Conservation (phyloP, 2,329 filamentous ascomycete species). For the Plectosphaerella cucumerina region DNA sequence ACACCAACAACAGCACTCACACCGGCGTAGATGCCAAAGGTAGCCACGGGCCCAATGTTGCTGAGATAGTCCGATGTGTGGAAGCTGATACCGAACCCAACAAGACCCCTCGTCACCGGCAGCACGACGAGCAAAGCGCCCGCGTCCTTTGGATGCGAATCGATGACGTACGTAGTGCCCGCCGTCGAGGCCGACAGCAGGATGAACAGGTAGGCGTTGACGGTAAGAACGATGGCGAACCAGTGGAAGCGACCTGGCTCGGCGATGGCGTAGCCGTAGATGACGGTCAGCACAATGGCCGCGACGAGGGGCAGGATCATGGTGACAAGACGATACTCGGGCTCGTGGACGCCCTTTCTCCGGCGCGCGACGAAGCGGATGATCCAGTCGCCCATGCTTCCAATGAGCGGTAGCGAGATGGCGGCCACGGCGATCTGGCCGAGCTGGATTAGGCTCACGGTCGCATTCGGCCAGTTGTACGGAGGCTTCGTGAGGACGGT, state of each 20-base stretch:
- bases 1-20: slow-evolving; percentile 7
- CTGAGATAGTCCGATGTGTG: slow-evolving; percentile 14
- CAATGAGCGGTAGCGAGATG: slow-evolving; percentile 7
- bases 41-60: slow-evolving; percentile 6
- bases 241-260: slow-evolving; percentile 7
- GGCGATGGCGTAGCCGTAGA: slow-evolving; percentile 8
- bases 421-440: slow-evolving; percentile 6
- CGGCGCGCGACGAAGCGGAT: slow-evolving; percentile 23
- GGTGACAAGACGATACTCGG: slow-evolving; percentile 30
- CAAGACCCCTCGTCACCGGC: slow-evolving; percentile 6
- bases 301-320: slow-evolving; percentile 9
- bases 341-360: slow-evolving; percentile 35
- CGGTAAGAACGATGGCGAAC: slow-evolving; percentile 8
- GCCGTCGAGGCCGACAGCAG: slow-evolving; percentile 7
- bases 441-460: slow-evolving; percentile 8
- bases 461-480: slow-evolving; percentile 10
- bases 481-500: slow-evolving; percentile 8
- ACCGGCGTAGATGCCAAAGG: slow-evolving; percentile 8
- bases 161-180: slow-evolving; percentile 8
- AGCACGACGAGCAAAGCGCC: slow-evolving; percentile 7
- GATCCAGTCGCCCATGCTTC: slow-evolving; percentile 9
- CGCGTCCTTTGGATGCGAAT: slow-evolving; percentile 6
- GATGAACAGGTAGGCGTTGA: slow-evolving; percentile 8
- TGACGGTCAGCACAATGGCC: slow-evolving; percentile 5
- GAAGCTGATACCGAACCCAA: slow-evolving; percentile 9